Percentiles rank a stretch among this genome's conserved stretches.
phyloP scores from a whole-genome alignment of 495 filamentous ascomycete species.

The Lentithecium fluviatile region DNA sequence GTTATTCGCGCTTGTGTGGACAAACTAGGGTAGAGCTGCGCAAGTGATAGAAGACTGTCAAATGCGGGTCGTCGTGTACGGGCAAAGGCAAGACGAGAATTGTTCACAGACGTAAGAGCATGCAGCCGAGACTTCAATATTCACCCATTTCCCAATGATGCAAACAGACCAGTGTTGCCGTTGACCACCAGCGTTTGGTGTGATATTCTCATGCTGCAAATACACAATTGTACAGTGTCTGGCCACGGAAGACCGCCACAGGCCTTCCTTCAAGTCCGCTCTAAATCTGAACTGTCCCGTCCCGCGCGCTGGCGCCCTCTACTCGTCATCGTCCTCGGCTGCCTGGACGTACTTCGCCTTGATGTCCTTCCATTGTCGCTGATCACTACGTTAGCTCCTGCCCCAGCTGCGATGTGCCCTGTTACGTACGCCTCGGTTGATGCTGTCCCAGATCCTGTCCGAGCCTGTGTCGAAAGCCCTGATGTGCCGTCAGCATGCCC shows the following conservation, averaged over 20 bases:
- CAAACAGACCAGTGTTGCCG: neutral
- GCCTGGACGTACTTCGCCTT: constrained; percentile 76
- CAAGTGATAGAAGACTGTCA: no score
- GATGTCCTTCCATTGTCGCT: constrained; percentile 99
- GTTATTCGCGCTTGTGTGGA: no score
- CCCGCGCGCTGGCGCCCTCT: neutral
- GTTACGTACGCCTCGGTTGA: constrained; percentile 81
- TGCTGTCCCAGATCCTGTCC: constrained; percentile 81
- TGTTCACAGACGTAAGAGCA: no score
- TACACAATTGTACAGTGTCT: constrained; percentile 34
- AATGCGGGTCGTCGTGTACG: no score
- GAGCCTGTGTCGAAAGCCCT: constrained; percentile 76
- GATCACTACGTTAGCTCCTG: constrained; percentile 43
- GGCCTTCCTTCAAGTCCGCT: neutral
- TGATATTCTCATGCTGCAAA: constrained; percentile 19
- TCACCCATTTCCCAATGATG: no score
- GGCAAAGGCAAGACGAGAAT: no score
- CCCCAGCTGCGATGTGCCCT: neutral
- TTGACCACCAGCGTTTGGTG: neutral
- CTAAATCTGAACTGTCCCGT: neutral
- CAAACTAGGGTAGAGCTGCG: no score
- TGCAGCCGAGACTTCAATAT: no score
- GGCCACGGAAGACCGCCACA: no score
- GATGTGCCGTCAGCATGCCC: constrained; percentile 16
- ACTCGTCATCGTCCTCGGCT: constrained; percentile 42